A percentile compares a stretch with the other conserved stretches of the same genome.
phyloP scores from a whole-genome alignment of 2,329 filamentous ascomycete species.

The Dothideomycetidae sp. region DNA sequence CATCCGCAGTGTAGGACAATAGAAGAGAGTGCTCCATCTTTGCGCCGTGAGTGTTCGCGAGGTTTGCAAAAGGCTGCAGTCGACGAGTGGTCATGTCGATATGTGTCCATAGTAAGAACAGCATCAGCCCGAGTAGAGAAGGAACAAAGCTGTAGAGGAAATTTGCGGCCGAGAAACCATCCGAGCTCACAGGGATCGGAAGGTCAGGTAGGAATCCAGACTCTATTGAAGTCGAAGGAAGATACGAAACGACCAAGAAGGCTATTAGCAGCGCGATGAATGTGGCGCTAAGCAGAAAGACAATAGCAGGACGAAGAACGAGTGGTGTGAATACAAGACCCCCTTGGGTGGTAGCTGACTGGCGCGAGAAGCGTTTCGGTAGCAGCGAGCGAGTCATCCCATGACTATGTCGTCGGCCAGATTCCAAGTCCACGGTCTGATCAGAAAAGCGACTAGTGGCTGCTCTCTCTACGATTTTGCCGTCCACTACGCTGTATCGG shows the following conservation, averaged over 20 bases:
- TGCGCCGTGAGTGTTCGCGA: slow-evolving; percentile 43
- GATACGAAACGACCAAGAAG: slow-evolving; percentile 64
- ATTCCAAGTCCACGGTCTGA: slow-evolving; percentile 21
- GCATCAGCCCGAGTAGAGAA: slow-evolving; percentile 48
- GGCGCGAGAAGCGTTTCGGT: background rate
- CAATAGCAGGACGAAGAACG: slow-evolving; percentile 27
- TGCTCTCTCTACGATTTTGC: slow-evolving; percentile 34
- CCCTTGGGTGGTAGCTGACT: background rate
- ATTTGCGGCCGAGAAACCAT: slow-evolving; percentile 69
- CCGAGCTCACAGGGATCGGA: slow-evolving; percentile 26
- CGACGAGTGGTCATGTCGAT: slow-evolving; percentile 52
- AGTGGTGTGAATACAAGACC: slow-evolving; percentile 7
- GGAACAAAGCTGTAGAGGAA: slow-evolving; percentile 75
- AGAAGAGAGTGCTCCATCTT: slow-evolving; percentile 50
- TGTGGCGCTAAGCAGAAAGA: slow-evolving; percentile 58
- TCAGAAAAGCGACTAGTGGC: slow-evolving; percentile 16
- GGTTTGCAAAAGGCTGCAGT: slow-evolving; percentile 54
- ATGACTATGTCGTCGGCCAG: slow-evolving; percentile 13
- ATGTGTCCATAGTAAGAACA: slow-evolving; percentile 53
- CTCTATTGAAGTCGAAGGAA: slow-evolving; percentile 47
- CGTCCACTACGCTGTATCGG: slow-evolving; percentile 37
- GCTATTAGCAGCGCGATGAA: slow-evolving; percentile 56
- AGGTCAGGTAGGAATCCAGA: slow-evolving; percentile 60
- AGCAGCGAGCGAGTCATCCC: background rate
- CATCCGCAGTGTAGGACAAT: slow-evolving; percentile 53